Evolutionary conservation across 192 early-diverging fungal species (phyloP), one percentile per base, ranked within the genome.

Genomic region (Coemansia guatemalensis): DNA sequence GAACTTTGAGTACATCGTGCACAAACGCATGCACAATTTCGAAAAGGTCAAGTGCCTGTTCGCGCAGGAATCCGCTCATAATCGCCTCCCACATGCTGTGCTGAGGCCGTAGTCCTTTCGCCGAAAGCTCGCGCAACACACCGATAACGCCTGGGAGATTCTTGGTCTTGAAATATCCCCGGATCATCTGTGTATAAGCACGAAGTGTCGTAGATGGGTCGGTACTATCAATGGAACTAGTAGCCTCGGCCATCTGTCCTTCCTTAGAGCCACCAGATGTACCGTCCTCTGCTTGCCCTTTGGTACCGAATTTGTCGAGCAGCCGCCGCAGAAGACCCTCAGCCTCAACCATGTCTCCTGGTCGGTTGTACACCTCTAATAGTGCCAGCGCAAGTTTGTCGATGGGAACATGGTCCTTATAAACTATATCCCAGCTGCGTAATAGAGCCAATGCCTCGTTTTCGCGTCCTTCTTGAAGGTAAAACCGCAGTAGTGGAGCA

Each of bases 21-120:
- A 75, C 32, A 44, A 68, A 75, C 21, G 67, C 78, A 27, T 69
- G 74, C 32, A 63, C 60, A 0, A 67, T 58, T 22, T 75, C 74
- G 41, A 81, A 81, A 57, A 81, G 56, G 23, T 81, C 78, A 9
- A 81, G 64, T 5, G 74, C 74, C 35, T 81, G 73, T 30, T 72
- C 74, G n/a, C 60, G 62, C 23, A 81, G 58, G 20, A 75, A 73
- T 5, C 66, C 64, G 18, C 58, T 64, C 73, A 81, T 64, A 7
- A 58, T 58, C 6, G 55, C 26, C 49, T 81, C 78, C 63, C 69
- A 63, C 23, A 82, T 59, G n/a, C 25, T 25, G 54, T 70, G 57
- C 5, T 62, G 35, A 4, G 79, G 79, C 27, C 39, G 32, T 2
- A 67, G 14, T 12, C 41, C 53, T 44, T 47, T 48, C 12, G 29